Evolutionary conservation across 768 basidiomycete genomes (phyloP).

Genomic region (Russula dissimulans): DNA sequence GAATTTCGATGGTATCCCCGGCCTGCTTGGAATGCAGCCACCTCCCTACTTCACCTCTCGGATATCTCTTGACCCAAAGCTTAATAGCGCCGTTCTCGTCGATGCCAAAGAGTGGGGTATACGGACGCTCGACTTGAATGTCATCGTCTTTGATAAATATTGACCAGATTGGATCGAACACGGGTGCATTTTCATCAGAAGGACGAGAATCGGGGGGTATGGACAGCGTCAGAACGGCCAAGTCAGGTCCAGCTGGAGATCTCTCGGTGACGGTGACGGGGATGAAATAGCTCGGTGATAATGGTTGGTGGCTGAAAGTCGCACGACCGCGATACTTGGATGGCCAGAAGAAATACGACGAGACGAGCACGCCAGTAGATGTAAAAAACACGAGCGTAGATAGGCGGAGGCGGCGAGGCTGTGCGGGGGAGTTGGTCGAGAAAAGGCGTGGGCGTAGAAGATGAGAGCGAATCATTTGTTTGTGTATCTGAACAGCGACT

Average conservation of each 20-base stretch:
- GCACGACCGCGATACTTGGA: conserved; percentile 39
- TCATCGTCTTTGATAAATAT: conserved; percentile 80
- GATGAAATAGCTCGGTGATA: conserved; percentile 38
- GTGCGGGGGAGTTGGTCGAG: not conserved
- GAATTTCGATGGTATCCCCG: conserved; percentile 64
- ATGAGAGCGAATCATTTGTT: conserved; percentile 6
- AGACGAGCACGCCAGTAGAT: conserved; percentile 33
- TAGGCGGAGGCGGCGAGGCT: not conserved
- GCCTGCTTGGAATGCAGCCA: conserved; percentile 67
- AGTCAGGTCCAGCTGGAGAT: conserved; percentile 43
- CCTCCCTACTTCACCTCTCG: conserved; percentile 68
- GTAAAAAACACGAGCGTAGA: conserved; percentile 26
- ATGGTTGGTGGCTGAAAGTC: conserved; percentile 24
- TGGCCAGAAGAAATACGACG: conserved; percentile 45
- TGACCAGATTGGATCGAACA: conserved; percentile 50
- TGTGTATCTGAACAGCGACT: too few relatives aligned
- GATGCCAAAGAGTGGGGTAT: conserved; percentile 71
- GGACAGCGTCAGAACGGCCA: conserved; percentile 55
- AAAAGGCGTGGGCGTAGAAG: not conserved
- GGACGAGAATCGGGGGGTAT: conserved; percentile 36
- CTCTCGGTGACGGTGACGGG: conserved; percentile 49
- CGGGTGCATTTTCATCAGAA: conserved; percentile 6
- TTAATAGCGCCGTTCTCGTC: conserved; percentile 56
- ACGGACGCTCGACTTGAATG: conserved; percentile 80
- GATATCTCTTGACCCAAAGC: conserved; percentile 78